Evolutionary conservation across 2,329 filamentous ascomycete species (phyloP).

Genomic region (Phoma sp.): DNA sequence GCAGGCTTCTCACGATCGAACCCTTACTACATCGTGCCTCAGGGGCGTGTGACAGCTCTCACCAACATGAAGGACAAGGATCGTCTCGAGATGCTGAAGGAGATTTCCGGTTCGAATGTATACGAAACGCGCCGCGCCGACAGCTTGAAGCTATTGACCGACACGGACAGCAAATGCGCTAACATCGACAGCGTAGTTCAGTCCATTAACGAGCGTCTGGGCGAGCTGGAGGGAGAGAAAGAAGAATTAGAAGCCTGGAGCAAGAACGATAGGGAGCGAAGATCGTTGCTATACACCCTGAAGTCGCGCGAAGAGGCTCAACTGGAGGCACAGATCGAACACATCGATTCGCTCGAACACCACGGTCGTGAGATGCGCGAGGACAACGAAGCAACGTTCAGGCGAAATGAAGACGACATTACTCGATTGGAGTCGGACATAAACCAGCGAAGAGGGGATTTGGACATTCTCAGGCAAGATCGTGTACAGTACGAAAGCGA

Average conservation of each 20-base stretch:
- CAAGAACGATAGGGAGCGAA: slow-evolving; percentile 89
- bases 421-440: slow-evolving; percentile 79
- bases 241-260: slow-evolving; percentile 93
- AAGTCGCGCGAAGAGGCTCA: slow-evolving; percentile 87
- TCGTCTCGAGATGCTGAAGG: slow-evolving; percentile 86
- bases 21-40: slow-evolving; percentile 98
- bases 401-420: slow-evolving; percentile 80
- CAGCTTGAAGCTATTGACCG: slow-evolving; percentile 94
- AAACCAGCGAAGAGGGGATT: slow-evolving; percentile 77
- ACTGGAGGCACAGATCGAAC: slow-evolving; percentile 77
- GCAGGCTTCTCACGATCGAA: slow-evolving; percentile 97
- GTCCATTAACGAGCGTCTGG: slow-evolving; percentile 88
- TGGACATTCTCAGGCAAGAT: slow-evolving; percentile 85
- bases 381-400: slow-evolving; percentile 76
- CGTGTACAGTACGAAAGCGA: slow-evolving; percentile 89
- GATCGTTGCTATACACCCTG: slow-evolving; percentile 93
- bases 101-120: slow-evolving; percentile 97
- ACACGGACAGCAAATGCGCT: slow-evolving; percentile 90
- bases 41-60: slow-evolving; percentile 91
- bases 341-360: slow-evolving; percentile 80
- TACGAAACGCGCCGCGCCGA: slow-evolving; percentile 93
- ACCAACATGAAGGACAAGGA: slow-evolving; percentile 99
- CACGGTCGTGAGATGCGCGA: slow-evolving; percentile 86
- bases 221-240: slow-evolving; percentile 94
- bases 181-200: slow-evolving; percentile 94